Evolutionary conservation across 805 yeast species (phyloP), one percentile per base, ranked within the genome.

Genomic region (Yarrowia bubula): DNA sequence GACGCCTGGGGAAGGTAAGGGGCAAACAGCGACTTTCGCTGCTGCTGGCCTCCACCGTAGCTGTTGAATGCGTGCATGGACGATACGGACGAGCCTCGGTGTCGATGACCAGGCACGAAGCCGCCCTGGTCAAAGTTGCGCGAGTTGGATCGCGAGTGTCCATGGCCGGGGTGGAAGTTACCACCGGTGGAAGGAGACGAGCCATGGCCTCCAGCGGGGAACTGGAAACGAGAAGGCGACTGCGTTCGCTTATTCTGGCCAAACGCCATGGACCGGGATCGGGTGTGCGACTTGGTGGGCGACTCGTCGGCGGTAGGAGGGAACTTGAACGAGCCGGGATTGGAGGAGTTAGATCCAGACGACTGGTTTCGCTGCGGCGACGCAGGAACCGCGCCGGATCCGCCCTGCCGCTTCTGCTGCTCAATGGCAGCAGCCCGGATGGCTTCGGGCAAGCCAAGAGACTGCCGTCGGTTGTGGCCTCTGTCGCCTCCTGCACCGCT

Each of bases 1-100:
- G 96, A 86, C 3, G 92, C 88, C 73, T 95, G 99, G 4, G 98
- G 97, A 62, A 95, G 81, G 73, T 95, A 95, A 6, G 99, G 99
- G 14, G 98, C 96, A 79, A 95, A 95, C 61, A 95, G 81, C 0
- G 97, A 89, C 67, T 78, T 79, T 43, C 82, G 74, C 64, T 76
- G 76, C 66, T 68, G 68, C 48, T 71, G 73, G 64, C 75, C 77
- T 31, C 81, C 79, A 17, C 67, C 68, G 31, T 66, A 67, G 51
- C 65, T 43, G 57, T 61, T 64, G 55, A 66, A 71, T 8, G 68
- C 71, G 71, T 81, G 63, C 48, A 73, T 67, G 15, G 84, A 85
- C 39, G 87, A 84, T 18, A 85, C 78, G 0, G 88, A 87, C 46
- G 71, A 68, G 53, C 67, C 68, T 69, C 93, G 84, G 15, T 86